These are phyloP conservation scores for Exsudoporus frostii DNA, from an alignment of 768 basidiomycete species.

Conservation along the genomic window DNA sequence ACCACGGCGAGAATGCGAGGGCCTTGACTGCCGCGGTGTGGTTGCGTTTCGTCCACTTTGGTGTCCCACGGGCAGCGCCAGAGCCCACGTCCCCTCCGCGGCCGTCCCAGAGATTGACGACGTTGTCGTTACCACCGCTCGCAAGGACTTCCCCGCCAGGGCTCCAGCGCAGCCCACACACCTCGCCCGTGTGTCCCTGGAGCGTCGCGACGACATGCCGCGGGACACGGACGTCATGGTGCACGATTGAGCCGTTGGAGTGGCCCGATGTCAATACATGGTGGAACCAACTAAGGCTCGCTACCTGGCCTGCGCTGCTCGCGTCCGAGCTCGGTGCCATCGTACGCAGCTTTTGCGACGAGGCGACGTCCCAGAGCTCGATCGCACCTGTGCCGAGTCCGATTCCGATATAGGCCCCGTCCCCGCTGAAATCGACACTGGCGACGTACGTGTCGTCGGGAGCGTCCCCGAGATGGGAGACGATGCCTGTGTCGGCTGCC, in stretches of 20 bases:
- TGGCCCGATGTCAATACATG: conserved; percentile 88
- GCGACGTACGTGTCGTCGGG: conserved; percentile 75
- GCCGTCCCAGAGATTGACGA: conserved; percentile 97
- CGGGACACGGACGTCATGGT: conserved; percentile 89
- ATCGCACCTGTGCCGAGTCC: conserved; percentile 81
- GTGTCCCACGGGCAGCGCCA: conserved; percentile 49
- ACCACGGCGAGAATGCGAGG: conserved; percentile 97
- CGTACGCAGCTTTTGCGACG: conserved; percentile 76
- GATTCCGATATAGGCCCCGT: conserved; percentile 78
- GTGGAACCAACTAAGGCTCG: conserved; percentile 81
- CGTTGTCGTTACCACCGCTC: conserved; percentile 96
- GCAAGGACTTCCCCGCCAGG: conserved; percentile 86
- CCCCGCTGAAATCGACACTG: conserved; percentile 74
- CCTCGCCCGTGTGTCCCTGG: conserved; percentile 86
- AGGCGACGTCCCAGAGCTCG: conserved; percentile 92
- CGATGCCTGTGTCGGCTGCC: conserved; percentile 86
- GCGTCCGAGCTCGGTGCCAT: conserved; percentile 55
- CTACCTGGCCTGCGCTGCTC: conserved; percentile 57
- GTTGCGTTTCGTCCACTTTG: conserved; percentile 90
- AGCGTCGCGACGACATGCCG: conserved; percentile 89
- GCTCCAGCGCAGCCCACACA: conserved; percentile 91
- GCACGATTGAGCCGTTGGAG: conserved; percentile 92
- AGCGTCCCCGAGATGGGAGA: conserved; percentile 73
- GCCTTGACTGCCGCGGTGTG: conserved; percentile 90
- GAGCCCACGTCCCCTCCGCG: conserved; percentile 54